A percentile compares a stretch with the other conserved stretches of the same genome.
phyloP scores from a whole-genome alignment of 2,329 filamentous ascomycete genomes.

The Alternaria sp. region DNA sequence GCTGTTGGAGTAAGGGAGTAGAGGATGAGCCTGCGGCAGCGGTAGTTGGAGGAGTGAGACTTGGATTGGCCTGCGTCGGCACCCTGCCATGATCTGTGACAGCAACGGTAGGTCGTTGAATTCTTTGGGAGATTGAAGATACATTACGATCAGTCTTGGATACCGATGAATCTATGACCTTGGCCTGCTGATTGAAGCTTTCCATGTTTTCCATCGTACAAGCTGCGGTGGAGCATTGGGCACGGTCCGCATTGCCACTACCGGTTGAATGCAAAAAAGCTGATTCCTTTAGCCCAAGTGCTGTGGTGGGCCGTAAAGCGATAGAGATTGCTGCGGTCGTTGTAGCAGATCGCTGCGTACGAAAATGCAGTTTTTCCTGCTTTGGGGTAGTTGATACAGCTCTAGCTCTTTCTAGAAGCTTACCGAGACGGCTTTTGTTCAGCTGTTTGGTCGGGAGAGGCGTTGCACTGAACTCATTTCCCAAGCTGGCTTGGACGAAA shows the following conservation, averaged over 20 bases:
- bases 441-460: constrained; percentile 8
- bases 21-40: background rate
- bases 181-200: background rate
- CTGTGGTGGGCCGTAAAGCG: background rate
- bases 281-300: background rate
- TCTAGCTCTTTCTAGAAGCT: constrained; percentile 11
- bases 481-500: background rate
- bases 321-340: background rate
- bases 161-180: background rate
- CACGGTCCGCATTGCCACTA: background rate
- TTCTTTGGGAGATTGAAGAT: background rate
- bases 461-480: background rate
- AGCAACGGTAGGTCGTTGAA: background rate
- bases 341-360: background rate
- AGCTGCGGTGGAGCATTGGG: background rate
- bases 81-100: background rate
- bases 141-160: background rate
- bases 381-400: background rate
- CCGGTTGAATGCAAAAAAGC: background rate
- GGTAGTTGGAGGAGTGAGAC: background rate
- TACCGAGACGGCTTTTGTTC: constrained; percentile 14
- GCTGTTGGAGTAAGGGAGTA: background rate
- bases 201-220: background rate
- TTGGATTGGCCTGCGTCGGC: background rate
- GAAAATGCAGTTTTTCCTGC: background rate